Conservation (phyloP, 176 grass and related monocot species). For the Paspalum vaginatum region DNA sequence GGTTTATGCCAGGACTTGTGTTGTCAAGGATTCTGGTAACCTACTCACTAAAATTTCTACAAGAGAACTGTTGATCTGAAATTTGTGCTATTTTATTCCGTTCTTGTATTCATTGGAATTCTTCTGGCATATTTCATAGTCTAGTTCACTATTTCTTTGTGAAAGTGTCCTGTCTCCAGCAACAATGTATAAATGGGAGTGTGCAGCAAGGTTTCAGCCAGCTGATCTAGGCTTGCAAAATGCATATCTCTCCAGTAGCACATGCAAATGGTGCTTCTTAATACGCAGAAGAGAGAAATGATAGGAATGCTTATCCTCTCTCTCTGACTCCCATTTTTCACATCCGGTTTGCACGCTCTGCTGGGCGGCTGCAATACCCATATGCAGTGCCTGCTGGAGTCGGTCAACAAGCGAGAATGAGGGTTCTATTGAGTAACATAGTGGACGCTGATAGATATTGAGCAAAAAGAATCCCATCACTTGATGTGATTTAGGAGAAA, state of each 20-base stretch:
- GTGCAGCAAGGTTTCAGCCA: too few relatives aligned
- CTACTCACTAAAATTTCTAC: conserved; percentile 20
- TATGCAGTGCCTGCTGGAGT: too few relatives aligned
- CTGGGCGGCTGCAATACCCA: too few relatives aligned
- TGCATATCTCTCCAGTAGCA: too few relatives aligned
- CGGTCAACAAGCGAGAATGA: conserved; percentile 1
- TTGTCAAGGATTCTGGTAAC: conserved; percentile 91
- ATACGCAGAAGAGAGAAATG: too few relatives aligned
- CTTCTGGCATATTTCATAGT: neutral
- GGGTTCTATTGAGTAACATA: conserved; percentile 6
- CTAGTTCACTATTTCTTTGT: conserved; percentile 11
- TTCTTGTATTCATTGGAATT: conserved; percentile 2
- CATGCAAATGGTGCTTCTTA: too few relatives aligned
- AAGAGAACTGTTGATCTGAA: conserved; percentile 11
- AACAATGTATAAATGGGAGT: too few relatives aligned
- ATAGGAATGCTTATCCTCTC: too few relatives aligned
- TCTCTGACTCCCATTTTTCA: too few relatives aligned
- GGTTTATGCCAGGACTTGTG: conserved; percentile 91
- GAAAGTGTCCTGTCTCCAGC: neutral
- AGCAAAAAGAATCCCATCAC: neutral
- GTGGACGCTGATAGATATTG: neutral
- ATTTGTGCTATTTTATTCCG: conserved; percentile 19
- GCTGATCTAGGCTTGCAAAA: too few relatives aligned
- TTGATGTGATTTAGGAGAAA: neutral
- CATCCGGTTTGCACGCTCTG: too few relatives aligned